phyloP scores from a whole-genome alignment of 225 moss, liverwort and hornwort genomes.

The Anthoceros angustus region DNA sequence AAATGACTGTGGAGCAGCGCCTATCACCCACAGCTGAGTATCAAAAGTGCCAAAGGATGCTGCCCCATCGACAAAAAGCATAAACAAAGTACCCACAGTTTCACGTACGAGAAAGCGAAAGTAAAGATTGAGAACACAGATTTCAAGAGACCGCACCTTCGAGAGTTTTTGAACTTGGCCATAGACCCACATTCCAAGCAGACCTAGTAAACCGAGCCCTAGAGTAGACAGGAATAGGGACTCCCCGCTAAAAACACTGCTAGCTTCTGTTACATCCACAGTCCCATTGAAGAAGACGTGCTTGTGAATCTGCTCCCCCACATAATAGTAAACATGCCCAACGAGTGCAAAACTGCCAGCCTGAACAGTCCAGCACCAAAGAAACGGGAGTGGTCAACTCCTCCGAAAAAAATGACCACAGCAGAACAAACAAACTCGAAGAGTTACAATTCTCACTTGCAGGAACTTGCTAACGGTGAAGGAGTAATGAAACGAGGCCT shows the following conservation, averaged over 20 bases:
- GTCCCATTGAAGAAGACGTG: slow-evolving; percentile 66
- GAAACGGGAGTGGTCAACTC: not conserved
- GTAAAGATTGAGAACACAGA: not conserved
- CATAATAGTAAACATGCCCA: slow-evolving; percentile 59
- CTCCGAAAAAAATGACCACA: not conserved
- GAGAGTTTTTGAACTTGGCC: slow-evolving; percentile 58
- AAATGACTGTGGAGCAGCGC: not conserved
- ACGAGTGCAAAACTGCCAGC: slow-evolving; percentile 79
- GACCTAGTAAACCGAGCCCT: slow-evolving; percentile 62
- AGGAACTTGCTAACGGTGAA: slow-evolving; percentile 74
- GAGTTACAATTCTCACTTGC: slow-evolving; percentile 24
- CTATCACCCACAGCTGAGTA: too few relatives aligned
- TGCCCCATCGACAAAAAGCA: not conserved
- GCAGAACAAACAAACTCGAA: not conserved
- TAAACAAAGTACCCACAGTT: too few relatives aligned
- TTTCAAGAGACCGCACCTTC: slow-evolving; percentile 31
- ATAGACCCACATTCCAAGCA: slow-evolving; percentile 73
- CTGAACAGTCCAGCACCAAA: slow-evolving; percentile 21
- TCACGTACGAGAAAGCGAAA: not conserved
- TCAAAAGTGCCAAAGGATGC: too few relatives aligned
- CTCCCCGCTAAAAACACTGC: slow-evolving; percentile 84
- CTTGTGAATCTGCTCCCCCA: slow-evolving; percentile 42
- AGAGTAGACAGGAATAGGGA: slow-evolving; percentile 65
- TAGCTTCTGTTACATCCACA: slow-evolving; percentile 69
- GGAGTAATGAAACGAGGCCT: slow-evolving; percentile 48